Evolutionary conservation across 495 filamentous ascomycete genomes (phyloP).

Genomic region (Neurospora pannonica): DNA sequence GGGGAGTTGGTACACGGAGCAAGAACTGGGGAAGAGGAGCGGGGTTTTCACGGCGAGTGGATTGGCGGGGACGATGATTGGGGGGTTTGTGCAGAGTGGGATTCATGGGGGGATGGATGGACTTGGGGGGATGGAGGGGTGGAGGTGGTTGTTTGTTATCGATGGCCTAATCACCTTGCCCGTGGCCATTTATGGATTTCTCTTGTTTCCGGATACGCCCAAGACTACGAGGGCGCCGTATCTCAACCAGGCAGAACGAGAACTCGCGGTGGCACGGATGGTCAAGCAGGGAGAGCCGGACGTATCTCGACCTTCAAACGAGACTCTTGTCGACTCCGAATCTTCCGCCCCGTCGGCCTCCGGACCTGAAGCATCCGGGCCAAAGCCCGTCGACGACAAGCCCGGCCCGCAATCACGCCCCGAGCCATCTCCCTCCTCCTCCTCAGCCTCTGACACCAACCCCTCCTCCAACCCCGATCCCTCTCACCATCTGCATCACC

Average conservation of each 20-base stretch:
- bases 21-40: conserved; percentile 54
- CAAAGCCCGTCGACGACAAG: background rate
- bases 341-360: background rate
- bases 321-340: background rate
- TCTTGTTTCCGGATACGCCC: conserved; percentile 53
- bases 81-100: conserved; percentile 50
- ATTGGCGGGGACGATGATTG: conserved; percentile 40
- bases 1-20: conserved; percentile 56
- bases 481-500: background rate
- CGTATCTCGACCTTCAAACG: background rate
- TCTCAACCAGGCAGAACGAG: conserved; percentile 30
- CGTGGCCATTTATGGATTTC: conserved; percentile 47
- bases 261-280: conserved; percentile 33
- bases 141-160: conserved; percentile 60
- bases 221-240: conserved; percentile 44
- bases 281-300: background rate
- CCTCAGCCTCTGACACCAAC: background rate
- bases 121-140: conserved; percentile 43
- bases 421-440: background rate
- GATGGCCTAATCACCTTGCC: conserved; percentile 45
- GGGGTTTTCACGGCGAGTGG: conserved; percentile 46
- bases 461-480: no score
- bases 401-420: background rate
- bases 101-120: conserved; percentile 46
- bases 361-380: background rate